phyloP scores from a whole-genome alignment of 2,329 filamentous ascomycete species.

The Geosmithia putterillii region DNA sequence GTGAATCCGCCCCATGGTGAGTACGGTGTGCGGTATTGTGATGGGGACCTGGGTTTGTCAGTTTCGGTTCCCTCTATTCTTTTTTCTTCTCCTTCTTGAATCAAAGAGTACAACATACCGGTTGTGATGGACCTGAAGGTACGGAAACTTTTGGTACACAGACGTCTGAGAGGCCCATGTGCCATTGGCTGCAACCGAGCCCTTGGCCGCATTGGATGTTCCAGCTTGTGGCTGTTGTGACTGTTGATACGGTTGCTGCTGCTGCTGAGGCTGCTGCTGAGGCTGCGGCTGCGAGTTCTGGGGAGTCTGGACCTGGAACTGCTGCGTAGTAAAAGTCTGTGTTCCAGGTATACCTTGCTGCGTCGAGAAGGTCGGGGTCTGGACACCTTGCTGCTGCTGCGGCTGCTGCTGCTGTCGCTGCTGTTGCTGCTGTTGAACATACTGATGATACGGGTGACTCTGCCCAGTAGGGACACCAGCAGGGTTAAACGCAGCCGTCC shows the following conservation, averaged over 20 bases:
- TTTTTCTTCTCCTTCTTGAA: neutral
- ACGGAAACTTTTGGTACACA: slow-evolving; percentile 42
- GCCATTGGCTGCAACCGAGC: slow-evolving; percentile 7
- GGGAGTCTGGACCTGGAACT: slow-evolving; percentile 9
- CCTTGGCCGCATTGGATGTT: neutral
- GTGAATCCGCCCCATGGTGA: slow-evolving; percentile 43
- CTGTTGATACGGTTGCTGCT: neutral
- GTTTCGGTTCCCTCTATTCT: neutral
- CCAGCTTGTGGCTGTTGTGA: neutral
- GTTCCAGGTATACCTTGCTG: neutral
- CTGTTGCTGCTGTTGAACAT: slow-evolving; percentile 7
- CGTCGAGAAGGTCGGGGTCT: slow-evolving; percentile 4
- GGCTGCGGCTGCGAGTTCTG: neutral
- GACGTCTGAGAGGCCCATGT: slow-evolving; percentile 22
- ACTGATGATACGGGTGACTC: slow-evolving; percentile 6
- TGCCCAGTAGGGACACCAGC: slow-evolving; percentile 3
- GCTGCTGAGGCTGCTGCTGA: neutral
- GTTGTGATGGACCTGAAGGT: slow-evolving; percentile 49
- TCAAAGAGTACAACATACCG: slow-evolving; percentile 22
- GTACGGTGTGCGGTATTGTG: slow-evolving; percentile 49
- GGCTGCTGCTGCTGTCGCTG: neutral
- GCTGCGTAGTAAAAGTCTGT: slow-evolving; percentile 8
- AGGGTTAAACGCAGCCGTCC: too few species aligned
- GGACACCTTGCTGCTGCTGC: slow-evolving; percentile 2
- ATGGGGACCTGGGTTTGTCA: slow-evolving; percentile 32